Evolutionary conservation across 139 green algal species (phyloP).

Genomic region (Pleodorina starrii): DNA sequence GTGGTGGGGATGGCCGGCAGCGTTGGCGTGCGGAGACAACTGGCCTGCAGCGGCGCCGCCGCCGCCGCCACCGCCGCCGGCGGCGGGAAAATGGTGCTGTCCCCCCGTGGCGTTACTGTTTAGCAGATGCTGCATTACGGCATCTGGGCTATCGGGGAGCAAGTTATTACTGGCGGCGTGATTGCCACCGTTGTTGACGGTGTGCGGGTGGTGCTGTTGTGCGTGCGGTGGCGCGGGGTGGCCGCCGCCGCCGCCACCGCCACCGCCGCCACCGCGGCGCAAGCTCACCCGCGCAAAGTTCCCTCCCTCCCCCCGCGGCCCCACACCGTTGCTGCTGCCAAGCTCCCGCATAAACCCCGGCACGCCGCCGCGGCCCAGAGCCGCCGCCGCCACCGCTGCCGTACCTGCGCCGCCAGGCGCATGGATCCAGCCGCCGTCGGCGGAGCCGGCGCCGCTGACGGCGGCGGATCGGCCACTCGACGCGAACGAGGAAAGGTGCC

Average conservation of each 20-base stretch:
- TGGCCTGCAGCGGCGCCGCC: neutral
- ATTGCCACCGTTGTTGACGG: neutral
- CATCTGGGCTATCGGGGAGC: neutral
- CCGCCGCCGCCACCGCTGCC: neutral
- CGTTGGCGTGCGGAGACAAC: neutral
- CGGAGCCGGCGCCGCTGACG: neutral
- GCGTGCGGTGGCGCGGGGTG: neutral
- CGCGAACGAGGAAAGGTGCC: too few species aligned
- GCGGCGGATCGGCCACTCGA: neutral
- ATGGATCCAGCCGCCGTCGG: neutral
- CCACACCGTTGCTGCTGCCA: slow-evolving; percentile 35
- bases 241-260: too few species aligned
- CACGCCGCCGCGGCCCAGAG: neutral
- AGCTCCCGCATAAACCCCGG: neutral
- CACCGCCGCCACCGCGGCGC: too few species aligned
- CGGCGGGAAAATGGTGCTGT: neutral
- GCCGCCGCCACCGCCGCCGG: too few species aligned
- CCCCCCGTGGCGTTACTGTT: neutral
- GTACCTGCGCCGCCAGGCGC: neutral
- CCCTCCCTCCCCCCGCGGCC: too few species aligned
- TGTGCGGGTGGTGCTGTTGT: slow-evolving; percentile 1
- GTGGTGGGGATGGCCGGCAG: neutral
- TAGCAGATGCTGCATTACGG: slow-evolving; percentile 28
- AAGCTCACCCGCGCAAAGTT: too few species aligned
- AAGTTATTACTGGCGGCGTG: slow-evolving; percentile 2